These are phyloP conservation scores for Calocybe indica DNA, from an alignment of 768 basidiomycete genomes.

Conservation along the genomic window DNA sequence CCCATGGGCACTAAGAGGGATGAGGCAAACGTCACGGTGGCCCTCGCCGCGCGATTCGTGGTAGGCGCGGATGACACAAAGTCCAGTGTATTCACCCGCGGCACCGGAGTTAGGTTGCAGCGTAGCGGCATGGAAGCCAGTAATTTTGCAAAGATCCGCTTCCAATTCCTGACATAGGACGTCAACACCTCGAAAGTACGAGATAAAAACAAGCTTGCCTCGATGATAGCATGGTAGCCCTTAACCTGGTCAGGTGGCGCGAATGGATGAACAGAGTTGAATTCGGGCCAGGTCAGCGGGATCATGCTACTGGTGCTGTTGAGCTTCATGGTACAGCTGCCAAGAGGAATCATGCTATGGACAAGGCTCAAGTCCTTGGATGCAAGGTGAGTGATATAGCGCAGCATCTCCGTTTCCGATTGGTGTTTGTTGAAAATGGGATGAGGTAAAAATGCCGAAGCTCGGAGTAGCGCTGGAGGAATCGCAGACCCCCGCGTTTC, in stretches of 20 bases:
- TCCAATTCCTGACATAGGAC: conserved; percentile 68
- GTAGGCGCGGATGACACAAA: conserved; percentile 90
- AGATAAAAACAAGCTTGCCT: conserved; percentile 31
- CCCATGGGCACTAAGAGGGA: conserved; percentile 95
- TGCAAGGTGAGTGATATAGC: conserved; percentile 91
- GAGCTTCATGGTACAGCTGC: conserved; percentile 97
- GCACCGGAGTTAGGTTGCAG: conserved; percentile 99
- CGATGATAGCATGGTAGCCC: conserved; percentile 81
- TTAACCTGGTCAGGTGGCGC: conserved; percentile 83
- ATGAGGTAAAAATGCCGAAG: conserved; percentile 72
- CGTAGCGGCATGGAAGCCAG: conserved; percentile 93
- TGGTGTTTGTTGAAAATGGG: conserved; percentile 95
- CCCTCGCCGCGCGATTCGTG: conserved; percentile 84
- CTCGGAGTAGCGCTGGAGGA: conserved; percentile 51
- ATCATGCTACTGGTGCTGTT: conserved; percentile 99
- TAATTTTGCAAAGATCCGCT: conserved; percentile 84
- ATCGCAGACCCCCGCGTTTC: conserved; percentile 40
- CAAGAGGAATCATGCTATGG: conserved; percentile 94
- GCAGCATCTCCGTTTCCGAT: conserved; percentile 97
- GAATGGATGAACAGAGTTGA: conserved; percentile 88
- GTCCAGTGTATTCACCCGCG: conserved; percentile 95
- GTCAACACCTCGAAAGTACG: neutral
- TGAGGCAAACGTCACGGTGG: conserved; percentile 86
- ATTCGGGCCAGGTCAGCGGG: conserved; percentile 93
- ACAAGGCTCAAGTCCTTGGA: conserved; percentile 93